Evolutionary conservation across 257 asterid species (phyloP), one percentile per base, ranked within the genome.

Genomic region (Nicotiana paniculata): DNA sequence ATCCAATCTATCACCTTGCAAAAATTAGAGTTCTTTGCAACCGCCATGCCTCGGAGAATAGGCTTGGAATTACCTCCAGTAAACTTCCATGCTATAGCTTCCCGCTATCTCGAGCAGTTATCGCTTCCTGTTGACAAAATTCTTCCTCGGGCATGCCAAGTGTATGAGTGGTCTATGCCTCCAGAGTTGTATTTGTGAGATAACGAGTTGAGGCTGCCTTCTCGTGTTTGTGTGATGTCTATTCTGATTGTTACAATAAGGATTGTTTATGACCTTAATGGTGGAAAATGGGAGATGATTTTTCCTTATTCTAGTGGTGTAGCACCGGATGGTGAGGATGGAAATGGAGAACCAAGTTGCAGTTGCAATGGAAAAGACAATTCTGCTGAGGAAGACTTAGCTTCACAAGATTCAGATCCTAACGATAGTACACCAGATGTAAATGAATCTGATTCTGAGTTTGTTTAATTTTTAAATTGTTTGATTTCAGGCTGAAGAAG

Each of bases 261-360:
- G 86, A 84, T 87, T 77, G 58, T 86, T 18, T 92, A 87, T 70
- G 82, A 91, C 88, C 85, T 91, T 81, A 94, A 91, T 80, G 98
- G 97, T 17, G 97, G 97, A 82, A 82, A 82, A 67, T 94, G 98
- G 96, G 98, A 92, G 85, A 87, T 82, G 55, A 91, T 88, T 86
- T 82, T 91, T 85, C 84, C 90, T 72, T 74, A 68, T 69, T 75
- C 86, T 80, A 65, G n/a, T 64, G 48, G 77, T 61, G 82, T 89
- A 78, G 84, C 87, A 3, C 62, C 9, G 62, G 67, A 28, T 58
- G 37, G 72, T 54, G n/a, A 64, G 54, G 83, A 82, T 80, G 80
- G 65, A 81, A 85, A 81, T 51, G 63, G 63, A 21, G 85, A 82
- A 59, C 77, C 83, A 17, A 53, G 57, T 59, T 68, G 59, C 37